Evolutionary conservation across 1,139 yeast species (phyloP).

Genomic region (Geotrichum aggregatum): DNA sequence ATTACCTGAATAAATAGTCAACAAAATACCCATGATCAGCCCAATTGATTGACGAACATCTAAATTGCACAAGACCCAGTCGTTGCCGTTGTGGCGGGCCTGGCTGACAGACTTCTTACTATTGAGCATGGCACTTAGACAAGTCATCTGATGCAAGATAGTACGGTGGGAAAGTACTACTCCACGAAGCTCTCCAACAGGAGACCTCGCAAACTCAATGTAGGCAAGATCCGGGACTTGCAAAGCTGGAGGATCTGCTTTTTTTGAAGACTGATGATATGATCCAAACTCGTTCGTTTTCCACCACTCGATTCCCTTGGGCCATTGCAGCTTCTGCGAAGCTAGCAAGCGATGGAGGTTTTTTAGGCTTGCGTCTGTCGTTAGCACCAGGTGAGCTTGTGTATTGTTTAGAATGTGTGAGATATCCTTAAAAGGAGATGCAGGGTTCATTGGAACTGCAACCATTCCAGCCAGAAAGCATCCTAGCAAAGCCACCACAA

Average conservation of each 20-base stretch:
- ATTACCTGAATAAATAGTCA: constrained; percentile 83
- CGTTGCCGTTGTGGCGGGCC: neutral
- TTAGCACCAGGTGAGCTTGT: constrained; percentile 69
- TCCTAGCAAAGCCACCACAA: constrained; percentile 79
- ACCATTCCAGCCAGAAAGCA: constrained; percentile 91
- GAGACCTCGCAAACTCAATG: constrained; percentile 85
- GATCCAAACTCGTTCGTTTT: constrained; percentile 85
- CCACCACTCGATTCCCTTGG: constrained; percentile 64
- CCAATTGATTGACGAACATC: constrained; percentile 93
- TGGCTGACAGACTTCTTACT: constrained; percentile 23
- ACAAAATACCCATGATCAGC: constrained; percentile 70
- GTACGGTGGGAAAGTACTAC: constrained; percentile 89
- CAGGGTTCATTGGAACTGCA: constrained; percentile 87
- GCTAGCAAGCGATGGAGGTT: constrained; percentile 59
- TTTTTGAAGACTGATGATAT: constrained; percentile 53
- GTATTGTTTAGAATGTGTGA: constrained; percentile 69
- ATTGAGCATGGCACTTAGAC: constrained; percentile 60
- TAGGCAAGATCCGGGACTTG: constrained; percentile 81
- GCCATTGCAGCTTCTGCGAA: constrained; percentile 50
- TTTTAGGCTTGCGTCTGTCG: constrained; percentile 74
- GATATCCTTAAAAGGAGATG: constrained; percentile 61
- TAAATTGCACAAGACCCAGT: constrained; percentile 43
- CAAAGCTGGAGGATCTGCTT: constrained; percentile 57
- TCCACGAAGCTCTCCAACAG: constrained; percentile 88
- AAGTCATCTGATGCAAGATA: constrained; percentile 80